Base-by-base conservation (phyloP, 176 grass and related monocot genomes). In the Hordeum marinum region DNA sequence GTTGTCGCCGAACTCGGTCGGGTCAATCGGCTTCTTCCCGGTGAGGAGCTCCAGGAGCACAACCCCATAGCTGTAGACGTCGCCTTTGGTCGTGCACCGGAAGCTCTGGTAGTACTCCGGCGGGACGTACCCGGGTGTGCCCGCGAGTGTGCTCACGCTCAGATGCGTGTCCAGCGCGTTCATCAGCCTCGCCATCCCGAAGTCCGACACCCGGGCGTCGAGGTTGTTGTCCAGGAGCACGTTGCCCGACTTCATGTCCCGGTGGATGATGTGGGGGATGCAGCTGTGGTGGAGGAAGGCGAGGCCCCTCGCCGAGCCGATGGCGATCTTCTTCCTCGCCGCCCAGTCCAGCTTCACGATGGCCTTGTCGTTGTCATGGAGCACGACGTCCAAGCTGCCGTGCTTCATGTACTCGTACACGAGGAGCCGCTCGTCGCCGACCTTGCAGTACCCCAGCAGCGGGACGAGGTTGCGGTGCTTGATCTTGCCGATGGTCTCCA, bases 401-500 rank as follows among this genome's bases (percentile, higher is more conserved):
- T 94, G 88, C 73, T 98, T 90, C 96, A 98, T 98, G 88, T 94
- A 98, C 78, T 98, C 96, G 0, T 98, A 98, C 10, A 98, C 96
- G 1, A 98, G 90, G 55, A 98, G 92, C 58, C 96, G 40, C 75
- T 98, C 96, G 34, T 98, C 96, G 1, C 96, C 96, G 8, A 98
- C 87, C 89, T 96, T 98, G 91, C 96, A 98, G 42, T 98, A 98
- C 3, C 96, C 96, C 0, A 98, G 86, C 73, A 98, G 80, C 0
- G 96, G 96, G 6, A 91, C 96, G 11, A 98, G 94, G 82, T 98
- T 98, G 18, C 96, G 91, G 83, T 99, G 96, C 84, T 99, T 99
- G 88, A 99, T 96, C 87, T 99, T 99, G 60, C 96, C 96, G 4
- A 96, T 96, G 1, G 96, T 99, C 86, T 99, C 96, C 96, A 99